Evolutionary conservation across 2,329 filamentous ascomycete species (phyloP), one percentile per base, ranked within the genome.

Genomic region (Neoarthrinium moseri): DNA sequence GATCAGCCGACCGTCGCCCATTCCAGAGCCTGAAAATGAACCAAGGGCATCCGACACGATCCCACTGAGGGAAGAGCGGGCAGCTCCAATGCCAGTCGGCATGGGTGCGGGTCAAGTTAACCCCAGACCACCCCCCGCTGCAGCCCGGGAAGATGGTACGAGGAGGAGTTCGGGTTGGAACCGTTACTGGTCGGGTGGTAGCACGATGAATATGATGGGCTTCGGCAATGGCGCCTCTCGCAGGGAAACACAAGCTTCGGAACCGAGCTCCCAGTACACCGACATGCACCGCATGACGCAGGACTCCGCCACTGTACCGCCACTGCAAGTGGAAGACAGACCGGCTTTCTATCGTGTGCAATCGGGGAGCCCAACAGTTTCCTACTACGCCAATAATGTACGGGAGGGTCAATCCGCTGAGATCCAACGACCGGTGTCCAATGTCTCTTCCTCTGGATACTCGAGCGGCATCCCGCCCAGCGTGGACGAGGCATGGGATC

Each of bases 91-190:
- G n/a, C n/a, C n/a, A n/a, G 55, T 57, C 18, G 45, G 52, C 5
- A 50, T 56, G 11, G 49, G 47, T 12, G 41, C 59, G 6, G 49
- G 49, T 26, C 44, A 59, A 34, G 48, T 59, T 20, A 57, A 58
- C 29, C 69, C 69, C 47, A 69, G 65, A 46, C 60, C 62, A 32
- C 51, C 62, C 58, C 50, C 62, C 50, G 48, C 68, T 45, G 49
- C 57, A 50, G 51, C 66, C 36, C 53, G 56, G 43, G 61, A 75
- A 40, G 74, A 71, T 39, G 67, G 66, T 35, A 68, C 72, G 17
- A 74, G 82, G 45, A 75, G 81, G 58, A 88, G 84, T 56, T 89
- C 85, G 4, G 85, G 85, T 38, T 90, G 86, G 86, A 89, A 88
- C 63, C 73, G 81, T 43, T 90, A 89, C 66, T 90, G 87, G 79